Conservation (phyloP, 176 grass and related monocot genomes). For the Saccharum spontaneum region DNA sequence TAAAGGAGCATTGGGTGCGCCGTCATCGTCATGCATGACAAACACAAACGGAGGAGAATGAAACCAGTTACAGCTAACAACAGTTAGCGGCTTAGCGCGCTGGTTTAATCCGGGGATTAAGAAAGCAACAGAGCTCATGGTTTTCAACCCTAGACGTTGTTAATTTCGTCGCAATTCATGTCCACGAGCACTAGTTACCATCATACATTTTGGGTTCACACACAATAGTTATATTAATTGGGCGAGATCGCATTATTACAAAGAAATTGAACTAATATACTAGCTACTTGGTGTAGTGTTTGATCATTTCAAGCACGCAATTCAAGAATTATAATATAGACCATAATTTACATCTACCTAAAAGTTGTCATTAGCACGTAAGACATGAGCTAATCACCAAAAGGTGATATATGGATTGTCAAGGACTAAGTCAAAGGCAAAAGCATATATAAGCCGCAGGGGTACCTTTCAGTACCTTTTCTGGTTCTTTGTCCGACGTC, state of each 20-base stretch:
- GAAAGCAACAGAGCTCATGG: constrained; percentile 12
- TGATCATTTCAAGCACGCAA: constrained; percentile 30
- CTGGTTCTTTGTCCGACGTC: neutral
- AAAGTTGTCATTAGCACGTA: constrained; percentile 24
- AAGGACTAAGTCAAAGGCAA: constrained; percentile 35
- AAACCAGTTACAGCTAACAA: constrained; percentile 10
- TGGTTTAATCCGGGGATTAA: constrained; percentile 11
- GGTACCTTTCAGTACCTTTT: constrained; percentile 15
- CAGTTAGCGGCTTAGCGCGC: neutral
- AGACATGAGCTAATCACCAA: constrained; percentile 50
- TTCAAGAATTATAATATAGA: neutral
- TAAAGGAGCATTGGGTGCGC: constrained; percentile 29
- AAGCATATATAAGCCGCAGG: neutral
- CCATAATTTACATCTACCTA: neutral
- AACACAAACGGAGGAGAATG: neutral
- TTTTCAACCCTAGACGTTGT: constrained; percentile 16
- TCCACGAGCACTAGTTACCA: neutral
- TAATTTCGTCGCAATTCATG: constrained; percentile 13
- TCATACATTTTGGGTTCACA: neutral
- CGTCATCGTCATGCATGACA: constrained; percentile 39
- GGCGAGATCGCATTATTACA: neutral
- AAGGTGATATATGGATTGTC: constrained; percentile 38
- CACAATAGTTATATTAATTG: neutral
- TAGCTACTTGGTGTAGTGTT: neutral
- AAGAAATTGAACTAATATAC: neutral